Conservation (phyloP, 208 protist genomes). For the Herpetomonas muscarum region DNA sequence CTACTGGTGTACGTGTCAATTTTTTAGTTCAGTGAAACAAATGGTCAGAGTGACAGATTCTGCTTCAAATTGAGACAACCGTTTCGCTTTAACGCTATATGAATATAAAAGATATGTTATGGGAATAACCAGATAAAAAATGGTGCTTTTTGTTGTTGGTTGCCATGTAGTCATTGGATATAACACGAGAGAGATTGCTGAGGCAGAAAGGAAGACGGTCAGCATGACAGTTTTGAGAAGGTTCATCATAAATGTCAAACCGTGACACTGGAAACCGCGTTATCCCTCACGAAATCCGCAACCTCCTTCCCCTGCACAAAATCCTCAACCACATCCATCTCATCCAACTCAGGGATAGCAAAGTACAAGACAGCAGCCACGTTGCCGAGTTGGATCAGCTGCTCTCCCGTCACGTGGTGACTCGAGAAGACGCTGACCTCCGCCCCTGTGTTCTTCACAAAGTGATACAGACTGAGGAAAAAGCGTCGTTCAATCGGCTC, state of each 20-base stretch:
- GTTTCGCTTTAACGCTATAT: no score
- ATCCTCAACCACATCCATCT: conserved; percentile 66
- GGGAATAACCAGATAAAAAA: no score
- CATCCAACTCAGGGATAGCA: conserved; percentile 86
- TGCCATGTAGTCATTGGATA: no score
- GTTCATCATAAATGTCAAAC: conserved; percentile 1
- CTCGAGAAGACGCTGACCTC: conserved; percentile 92
- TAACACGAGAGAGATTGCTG: no score
- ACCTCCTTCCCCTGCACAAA: conserved; percentile 59
- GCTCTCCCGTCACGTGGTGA: conserved; percentile 94
- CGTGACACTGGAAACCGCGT: conserved; percentile 37
- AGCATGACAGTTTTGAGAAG: no score
- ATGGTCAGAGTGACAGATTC: no score
- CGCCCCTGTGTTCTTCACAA: conserved; percentile 76
- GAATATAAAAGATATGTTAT: no score
- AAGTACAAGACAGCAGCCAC: conserved; percentile 94
- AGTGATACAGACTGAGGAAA: conserved; percentile 90
- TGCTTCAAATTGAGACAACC: no score
- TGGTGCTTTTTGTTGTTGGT: no score
- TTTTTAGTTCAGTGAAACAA: no score
- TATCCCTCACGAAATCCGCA: conserved; percentile 63
- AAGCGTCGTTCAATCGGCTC: conserved; percentile 80
- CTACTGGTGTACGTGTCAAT: no score
- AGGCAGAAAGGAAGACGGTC: no score
- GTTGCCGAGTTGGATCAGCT: conserved; percentile 89